Percentiles rank a stretch among this genome's conserved stretches.
phyloP scores from a whole-genome alignment of 2,329 filamentous ascomycete species.

The Aspergillus hortae region DNA sequence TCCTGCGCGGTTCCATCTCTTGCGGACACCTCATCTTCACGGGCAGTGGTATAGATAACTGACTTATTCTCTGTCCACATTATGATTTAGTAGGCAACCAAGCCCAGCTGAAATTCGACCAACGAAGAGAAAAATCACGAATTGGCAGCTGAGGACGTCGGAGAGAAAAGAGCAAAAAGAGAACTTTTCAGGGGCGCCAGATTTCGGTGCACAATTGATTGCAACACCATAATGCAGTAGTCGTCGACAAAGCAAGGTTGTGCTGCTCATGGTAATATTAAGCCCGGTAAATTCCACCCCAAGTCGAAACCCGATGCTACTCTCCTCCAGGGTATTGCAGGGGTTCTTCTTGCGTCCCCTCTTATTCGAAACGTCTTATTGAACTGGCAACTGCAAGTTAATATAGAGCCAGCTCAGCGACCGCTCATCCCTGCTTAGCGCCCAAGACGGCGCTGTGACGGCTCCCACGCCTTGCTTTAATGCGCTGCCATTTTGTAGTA shows the following conservation, averaged over 20 bases:
- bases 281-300: no score
- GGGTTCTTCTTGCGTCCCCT: no score
- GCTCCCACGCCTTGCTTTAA: constrained; percentile 34
- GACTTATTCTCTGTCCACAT: constrained; percentile 15
- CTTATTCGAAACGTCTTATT: no score
- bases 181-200: no score
- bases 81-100: background rate
- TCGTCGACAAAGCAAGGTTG: no score
- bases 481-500: background rate
- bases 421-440: background rate
- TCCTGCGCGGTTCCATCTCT: constrained; percentile 25
- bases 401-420: background rate
- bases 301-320: no score
- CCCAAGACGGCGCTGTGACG: constrained; percentile 3
- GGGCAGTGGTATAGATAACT: constrained; percentile 2
- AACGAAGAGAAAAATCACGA: background rate
- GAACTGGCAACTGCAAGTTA: background rate
- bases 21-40: constrained; percentile 9
- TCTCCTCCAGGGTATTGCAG: no score
- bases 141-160: background rate
- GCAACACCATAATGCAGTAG: no score
- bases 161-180: background rate
- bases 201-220: no score
- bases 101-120: background rate
- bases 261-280: no score